Evolutionary conservation across 768 basidiomycete species (phyloP).

Genomic region (Boletales sp.): DNA sequence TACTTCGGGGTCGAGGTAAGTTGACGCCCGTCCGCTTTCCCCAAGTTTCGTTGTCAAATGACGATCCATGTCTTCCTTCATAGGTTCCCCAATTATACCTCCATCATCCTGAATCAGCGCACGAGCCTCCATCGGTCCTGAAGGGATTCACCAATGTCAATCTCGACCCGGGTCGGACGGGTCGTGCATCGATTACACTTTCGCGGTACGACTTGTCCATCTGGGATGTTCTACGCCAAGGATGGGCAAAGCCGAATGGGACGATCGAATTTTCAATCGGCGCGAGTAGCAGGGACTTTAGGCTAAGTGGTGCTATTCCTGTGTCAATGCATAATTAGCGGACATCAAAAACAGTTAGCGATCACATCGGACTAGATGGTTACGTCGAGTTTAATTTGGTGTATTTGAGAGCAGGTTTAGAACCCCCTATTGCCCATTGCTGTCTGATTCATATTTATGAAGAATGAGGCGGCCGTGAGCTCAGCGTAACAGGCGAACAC

Average conservation of each 20-base stretch:
- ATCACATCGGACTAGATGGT: no score
- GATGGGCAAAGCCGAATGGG: conserved; percentile 70
- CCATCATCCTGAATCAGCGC: conserved; percentile 57
- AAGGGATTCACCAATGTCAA: conserved; percentile 66
- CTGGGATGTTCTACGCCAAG: conserved; percentile 73
- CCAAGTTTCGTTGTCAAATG: not conserved
- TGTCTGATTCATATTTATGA: no score
- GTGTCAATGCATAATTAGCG: conserved; percentile 2
- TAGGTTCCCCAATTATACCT: conserved; percentile 77
- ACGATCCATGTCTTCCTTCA: not conserved
- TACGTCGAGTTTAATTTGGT: no score
- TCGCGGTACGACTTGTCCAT: conserved; percentile 69
- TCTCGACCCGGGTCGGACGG: conserved; percentile 44
- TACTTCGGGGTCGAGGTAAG: conserved; percentile 62
- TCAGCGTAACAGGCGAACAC: no score
- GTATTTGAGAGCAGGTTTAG: no score
- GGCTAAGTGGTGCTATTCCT: conserved; percentile 42
- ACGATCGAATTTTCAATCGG: conserved; percentile 61
- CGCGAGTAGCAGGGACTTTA: conserved; percentile 61
- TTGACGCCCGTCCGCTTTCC: not conserved
- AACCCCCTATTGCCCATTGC: no score
- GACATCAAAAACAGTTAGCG: no score
- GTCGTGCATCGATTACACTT: conserved; percentile 50
- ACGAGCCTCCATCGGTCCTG: conserved; percentile 69
- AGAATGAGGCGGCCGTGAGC: no score